phyloP scores from a whole-genome alignment of 306 rosid genomes.

The Begonia peltatifolia region DNA sequence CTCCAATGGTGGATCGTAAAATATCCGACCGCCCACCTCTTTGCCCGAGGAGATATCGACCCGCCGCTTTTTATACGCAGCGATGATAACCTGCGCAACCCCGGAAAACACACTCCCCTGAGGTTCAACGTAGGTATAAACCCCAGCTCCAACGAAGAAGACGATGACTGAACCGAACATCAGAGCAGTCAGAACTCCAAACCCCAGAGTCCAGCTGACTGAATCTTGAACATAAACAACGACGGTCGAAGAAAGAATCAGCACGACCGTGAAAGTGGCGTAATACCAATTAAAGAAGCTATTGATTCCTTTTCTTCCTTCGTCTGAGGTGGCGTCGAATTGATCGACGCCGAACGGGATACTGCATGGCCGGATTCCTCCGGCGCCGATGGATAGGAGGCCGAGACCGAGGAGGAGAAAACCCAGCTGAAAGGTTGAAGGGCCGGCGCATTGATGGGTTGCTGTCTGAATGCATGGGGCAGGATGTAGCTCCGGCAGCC shows the following conservation, averaged over 20 bases:
- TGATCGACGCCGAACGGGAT: constrained; percentile 81
- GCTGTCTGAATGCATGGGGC: constrained; percentile 24
- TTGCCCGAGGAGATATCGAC: constrained; percentile 19
- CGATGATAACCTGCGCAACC: constrained; percentile 35
- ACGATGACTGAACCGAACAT: constrained; percentile 37
- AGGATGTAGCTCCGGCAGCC: constrained; percentile 57
- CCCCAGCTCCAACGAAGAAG: constrained; percentile 31
- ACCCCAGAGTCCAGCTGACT: constrained; percentile 73
- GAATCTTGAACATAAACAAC: constrained; percentile 62
- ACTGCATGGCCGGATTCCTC: constrained; percentile 75
- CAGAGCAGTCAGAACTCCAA: constrained; percentile 41
- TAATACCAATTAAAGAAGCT: constrained; percentile 72
- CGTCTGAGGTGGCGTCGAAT: constrained; percentile 43
- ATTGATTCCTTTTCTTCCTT: constrained; percentile 43
- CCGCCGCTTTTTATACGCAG: constrained; percentile 47
- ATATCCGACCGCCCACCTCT: constrained; percentile 1
- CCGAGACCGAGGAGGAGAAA: constrained; percentile 30
- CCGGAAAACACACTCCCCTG: constrained; percentile 53
- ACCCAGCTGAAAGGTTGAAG: constrained; percentile 22
- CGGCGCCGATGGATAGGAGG: constrained; percentile 40
- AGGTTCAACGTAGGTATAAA: constrained; percentile 32
- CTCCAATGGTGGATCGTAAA: constrained; percentile 38
- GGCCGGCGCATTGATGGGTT: constrained; percentile 27
- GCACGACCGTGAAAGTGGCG: constrained; percentile 16
- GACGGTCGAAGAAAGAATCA: constrained; percentile 31